Conservation (phyloP, 1,284 basidiomycete genomes). For the Fomitopsis schrenkii region DNA sequence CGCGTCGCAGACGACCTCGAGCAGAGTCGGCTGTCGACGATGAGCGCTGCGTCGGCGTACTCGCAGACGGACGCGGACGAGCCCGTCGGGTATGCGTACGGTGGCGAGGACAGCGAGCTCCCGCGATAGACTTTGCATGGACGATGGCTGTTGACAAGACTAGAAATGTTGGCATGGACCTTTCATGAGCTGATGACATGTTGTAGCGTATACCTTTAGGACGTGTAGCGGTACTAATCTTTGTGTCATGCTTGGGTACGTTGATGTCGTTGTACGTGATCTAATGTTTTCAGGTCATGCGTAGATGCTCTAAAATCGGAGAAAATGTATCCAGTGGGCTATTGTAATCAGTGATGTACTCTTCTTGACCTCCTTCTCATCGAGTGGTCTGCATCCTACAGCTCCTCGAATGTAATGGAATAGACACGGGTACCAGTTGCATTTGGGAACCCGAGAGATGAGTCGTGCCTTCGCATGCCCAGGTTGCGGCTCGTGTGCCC, state of each 20-base stretch:
- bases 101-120: constrained; percentile 14
- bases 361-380: too few species aligned
- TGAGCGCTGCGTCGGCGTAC: constrained; percentile 26
- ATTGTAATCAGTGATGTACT: neutral
- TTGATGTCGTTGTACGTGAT: neutral
- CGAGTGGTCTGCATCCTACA: too few species aligned
- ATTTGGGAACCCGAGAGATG: too few species aligned
- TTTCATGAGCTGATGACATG: constrained; percentile 3
- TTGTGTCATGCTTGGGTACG: neutral
- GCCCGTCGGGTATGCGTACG: constrained; percentile 17
- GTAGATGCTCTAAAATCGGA: too few species aligned
- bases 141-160: neutral
- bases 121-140: neutral
- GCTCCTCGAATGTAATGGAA: too few species aligned
- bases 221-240: constrained; percentile 2
- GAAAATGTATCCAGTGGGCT: neutral
- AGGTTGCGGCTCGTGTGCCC: too few species aligned
- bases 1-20: constrained; percentile 17
- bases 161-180: neutral
- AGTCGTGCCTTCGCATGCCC: too few species aligned
- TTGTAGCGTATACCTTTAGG: neutral
- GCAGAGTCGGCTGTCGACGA: constrained; percentile 25
- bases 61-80: constrained; percentile 22
- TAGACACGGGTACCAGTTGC: too few species aligned
- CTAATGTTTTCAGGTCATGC: neutral